These are phyloP conservation scores for Leccinum huronense DNA, from an alignment of 1,284 basidiomycete genomes.

Conservation along the genomic window DNA sequence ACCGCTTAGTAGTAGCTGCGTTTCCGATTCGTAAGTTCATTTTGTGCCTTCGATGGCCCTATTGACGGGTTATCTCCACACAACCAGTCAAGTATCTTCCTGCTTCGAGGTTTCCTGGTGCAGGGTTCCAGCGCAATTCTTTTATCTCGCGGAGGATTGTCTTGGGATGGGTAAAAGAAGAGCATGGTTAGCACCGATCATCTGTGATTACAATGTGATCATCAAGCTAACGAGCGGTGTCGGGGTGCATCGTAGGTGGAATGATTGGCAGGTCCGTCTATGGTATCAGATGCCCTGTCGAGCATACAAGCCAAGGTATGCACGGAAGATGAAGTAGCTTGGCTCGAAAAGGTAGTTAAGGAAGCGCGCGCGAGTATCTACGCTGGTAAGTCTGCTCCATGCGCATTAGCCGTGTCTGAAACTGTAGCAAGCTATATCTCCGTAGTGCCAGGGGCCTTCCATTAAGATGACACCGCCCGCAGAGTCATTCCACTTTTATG, in stretches of 20 bases:
- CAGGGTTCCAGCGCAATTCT: conserved; percentile 19
- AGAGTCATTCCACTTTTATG: conserved; percentile 46
- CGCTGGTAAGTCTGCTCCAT: conserved; percentile 12
- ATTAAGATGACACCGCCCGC: conserved; percentile 3
- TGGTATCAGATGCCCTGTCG: conserved; percentile 24
- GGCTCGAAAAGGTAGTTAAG: conserved; percentile 24
- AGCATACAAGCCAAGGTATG: conserved; percentile 11
- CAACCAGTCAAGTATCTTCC: conserved; percentile 24
- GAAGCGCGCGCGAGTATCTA: conserved; percentile 20
- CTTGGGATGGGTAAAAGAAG: conserved; percentile 21
- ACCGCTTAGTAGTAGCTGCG: conserved; percentile 16
- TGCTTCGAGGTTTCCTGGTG: conserved; percentile 25
- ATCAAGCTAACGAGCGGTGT: not conserved
- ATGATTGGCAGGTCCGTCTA: conserved; percentile 25
- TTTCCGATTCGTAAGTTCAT: conserved; percentile 23
- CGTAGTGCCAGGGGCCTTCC: conserved; percentile 8
- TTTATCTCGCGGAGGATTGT: conserved; percentile 9
- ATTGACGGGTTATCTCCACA: not conserved
- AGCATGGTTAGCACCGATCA: conserved; percentile 20
- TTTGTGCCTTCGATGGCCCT: not conserved
- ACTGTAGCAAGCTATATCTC: conserved; percentile 20
- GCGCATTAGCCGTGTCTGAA: conserved; percentile 22
- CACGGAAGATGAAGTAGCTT: conserved; percentile 12
- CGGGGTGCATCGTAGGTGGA: conserved; percentile 11
- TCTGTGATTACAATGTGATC: not conserved